Evolutionary conservation across 495 filamentous ascomycete genomes (phyloP).

Genomic region (Neurospora pannonica): DNA sequence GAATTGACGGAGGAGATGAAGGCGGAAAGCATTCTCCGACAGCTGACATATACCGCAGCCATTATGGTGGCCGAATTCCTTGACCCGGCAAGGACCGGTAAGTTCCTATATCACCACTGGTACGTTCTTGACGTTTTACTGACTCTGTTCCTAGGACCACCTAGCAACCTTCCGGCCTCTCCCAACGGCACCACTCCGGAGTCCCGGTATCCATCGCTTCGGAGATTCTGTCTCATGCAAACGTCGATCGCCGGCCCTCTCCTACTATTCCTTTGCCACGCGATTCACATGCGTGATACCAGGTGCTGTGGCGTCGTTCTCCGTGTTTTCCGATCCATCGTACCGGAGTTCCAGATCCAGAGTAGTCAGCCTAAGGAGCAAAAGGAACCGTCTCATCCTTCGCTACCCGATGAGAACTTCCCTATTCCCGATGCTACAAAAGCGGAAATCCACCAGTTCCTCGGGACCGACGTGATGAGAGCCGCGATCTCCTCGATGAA

Average conservation of each 20-base stretch:
- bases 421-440: slow-evolving; percentile 40
- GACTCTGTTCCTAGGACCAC: not conserved
- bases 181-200: slow-evolving; percentile 3
- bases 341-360: slow-evolving; percentile 55
- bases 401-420: slow-evolving; percentile 22
- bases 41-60: slow-evolving; percentile 83
- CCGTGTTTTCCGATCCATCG: slow-evolving; percentile 70
- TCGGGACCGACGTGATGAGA: slow-evolving; percentile 72
- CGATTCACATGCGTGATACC: slow-evolving; percentile 81
- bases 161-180: not conserved
- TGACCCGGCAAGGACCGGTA: slow-evolving; percentile 56
- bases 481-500: slow-evolving; percentile 80
- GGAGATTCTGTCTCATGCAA: slow-evolving; percentile 72
- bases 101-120: slow-evolving; percentile 12
- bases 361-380: not conserved
- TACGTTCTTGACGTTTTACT: not conserved
- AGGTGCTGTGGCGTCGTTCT: slow-evolving; percentile 80
- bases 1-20: slow-evolving; percentile 94
- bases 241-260: slow-evolving; percentile 75
- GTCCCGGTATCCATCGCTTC: slow-evolving; percentile 42
- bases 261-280: slow-evolving; percentile 84
- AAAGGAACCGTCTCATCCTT: not conserved
- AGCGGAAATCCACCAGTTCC: slow-evolving; percentile 78
- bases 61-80: slow-evolving; percentile 82
- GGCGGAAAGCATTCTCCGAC: slow-evolving; percentile 89